Evolutionary conservation across 2,329 filamentous ascomycete genomes (phyloP).

Genomic region (Aspergillus bombycis): DNA sequence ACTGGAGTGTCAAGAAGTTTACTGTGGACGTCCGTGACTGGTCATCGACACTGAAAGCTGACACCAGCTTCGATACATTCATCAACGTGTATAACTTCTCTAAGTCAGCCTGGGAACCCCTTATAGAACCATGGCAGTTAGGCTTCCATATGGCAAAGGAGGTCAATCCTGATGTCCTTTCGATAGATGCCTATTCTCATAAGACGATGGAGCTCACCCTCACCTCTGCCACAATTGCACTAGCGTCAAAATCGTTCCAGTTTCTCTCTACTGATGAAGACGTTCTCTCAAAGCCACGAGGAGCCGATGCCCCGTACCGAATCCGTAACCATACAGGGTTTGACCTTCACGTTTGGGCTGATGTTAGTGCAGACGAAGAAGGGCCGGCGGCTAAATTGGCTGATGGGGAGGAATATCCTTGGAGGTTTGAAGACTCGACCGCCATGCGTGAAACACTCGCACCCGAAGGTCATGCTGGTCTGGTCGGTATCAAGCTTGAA

Average conservation of each 20-base stretch:
- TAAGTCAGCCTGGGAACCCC: constrained; percentile 96
- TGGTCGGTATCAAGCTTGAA: constrained; percentile 82
- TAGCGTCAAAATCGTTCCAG: constrained; percentile 89
- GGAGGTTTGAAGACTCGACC: constrained; percentile 96
- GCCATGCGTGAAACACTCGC: constrained; percentile 93
- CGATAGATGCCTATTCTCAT: constrained; percentile 83
- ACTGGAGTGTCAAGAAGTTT: constrained; percentile 91
- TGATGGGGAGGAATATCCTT: constrained; percentile 89
- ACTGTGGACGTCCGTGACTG: constrained; percentile 84
- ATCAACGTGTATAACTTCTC: constrained; percentile 99
- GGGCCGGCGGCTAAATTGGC: constrained; percentile 72
- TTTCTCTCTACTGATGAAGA: constrained; percentile 89
- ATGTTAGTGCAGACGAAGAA: constrained; percentile 69
- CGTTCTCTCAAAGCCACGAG: constrained; percentile 88
- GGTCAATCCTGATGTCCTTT: constrained; percentile 72
- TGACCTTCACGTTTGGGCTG: constrained; percentile 80
- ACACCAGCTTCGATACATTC: constrained; percentile 90
- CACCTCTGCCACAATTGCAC: constrained; percentile 89
- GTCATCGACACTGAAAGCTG: constrained; percentile 83
- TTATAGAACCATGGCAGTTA: constrained; percentile 96
- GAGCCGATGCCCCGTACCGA: constrained; percentile 87
- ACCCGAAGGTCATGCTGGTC: constrained; percentile 76
- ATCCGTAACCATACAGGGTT: constrained; percentile 97
- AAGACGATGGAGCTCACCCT: constrained; percentile 90
- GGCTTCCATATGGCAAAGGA: constrained; percentile 85